These are phyloP conservation scores for Coprinopsis cinerea DNA, from an alignment of 768 basidiomycete genomes.

Conservation along the genomic window DNA sequence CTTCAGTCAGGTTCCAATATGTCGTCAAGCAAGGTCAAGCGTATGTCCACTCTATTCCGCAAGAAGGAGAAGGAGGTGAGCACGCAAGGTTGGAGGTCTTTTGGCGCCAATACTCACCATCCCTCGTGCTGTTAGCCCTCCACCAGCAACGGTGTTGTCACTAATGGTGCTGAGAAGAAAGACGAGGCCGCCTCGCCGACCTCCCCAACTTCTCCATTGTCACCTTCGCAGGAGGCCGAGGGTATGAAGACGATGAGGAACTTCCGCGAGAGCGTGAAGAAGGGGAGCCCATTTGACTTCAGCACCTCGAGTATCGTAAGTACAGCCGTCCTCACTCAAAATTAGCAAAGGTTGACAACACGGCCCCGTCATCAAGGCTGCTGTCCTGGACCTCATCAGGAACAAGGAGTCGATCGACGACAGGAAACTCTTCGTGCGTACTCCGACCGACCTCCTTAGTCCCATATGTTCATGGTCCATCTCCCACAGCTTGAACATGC, in stretches of 20 bases:
- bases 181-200: not conserved
- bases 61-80: conserved; percentile 1
- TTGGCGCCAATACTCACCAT: not conserved
- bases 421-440: conserved; percentile 66
- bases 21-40: no score
- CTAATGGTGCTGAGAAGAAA: not conserved
- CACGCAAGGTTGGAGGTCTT: not conserved
- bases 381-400: conserved; percentile 54
- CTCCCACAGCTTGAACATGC: conserved; percentile 63
- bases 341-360: not conserved
- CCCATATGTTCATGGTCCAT: not conserved
- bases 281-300: conserved; percentile 29
- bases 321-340: not conserved
- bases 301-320: conserved; percentile 40
- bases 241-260: conserved; percentile 30
- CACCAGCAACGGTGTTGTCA: no score
- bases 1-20: no score
- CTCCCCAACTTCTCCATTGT: not conserved
- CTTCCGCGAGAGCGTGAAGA: conserved; percentile 41
- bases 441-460: not conserved
- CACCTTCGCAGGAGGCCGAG: not conserved
- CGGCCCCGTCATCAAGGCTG: conserved; percentile 45
- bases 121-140: no score
- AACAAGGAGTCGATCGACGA: conserved; percentile 67
- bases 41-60: conserved; percentile 11